Conservation (phyloP, 352 stramenopile genomes). For the Phytophthora cryptogea region DNA sequence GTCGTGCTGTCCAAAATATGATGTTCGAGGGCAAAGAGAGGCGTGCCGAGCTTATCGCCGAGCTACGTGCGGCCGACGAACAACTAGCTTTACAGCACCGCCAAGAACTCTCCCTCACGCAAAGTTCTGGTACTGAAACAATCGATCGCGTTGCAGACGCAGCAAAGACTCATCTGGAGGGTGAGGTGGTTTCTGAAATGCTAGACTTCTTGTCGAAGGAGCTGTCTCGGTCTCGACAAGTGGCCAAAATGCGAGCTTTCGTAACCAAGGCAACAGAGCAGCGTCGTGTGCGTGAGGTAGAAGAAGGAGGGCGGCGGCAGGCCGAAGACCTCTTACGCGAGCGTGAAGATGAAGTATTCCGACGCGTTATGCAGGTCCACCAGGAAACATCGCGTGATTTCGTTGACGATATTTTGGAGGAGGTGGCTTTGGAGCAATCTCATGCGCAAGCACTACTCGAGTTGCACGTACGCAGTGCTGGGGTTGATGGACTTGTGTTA, state of each 20-base stretch:
- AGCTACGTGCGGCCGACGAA: conserved; percentile 84
- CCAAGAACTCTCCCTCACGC: conserved; percentile 21
- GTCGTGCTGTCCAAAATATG: conserved; percentile 92
- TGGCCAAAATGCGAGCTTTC: conserved; percentile 78
- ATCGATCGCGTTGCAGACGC: conserved; percentile 46
- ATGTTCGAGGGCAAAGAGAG: conserved; percentile 93
- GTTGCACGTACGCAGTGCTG: conserved; percentile 52
- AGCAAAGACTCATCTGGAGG: conserved; percentile 75
- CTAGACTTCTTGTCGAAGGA: conserved; percentile 92
- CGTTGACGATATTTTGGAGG: conserved; percentile 66
- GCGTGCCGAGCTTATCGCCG: conserved; percentile 85
- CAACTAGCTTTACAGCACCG: conserved; percentile 20
- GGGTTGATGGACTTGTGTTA: conserved; percentile 53
- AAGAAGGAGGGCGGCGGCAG: conserved; percentile 87
- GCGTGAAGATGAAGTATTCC: conserved; percentile 85
- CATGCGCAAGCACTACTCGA: conserved; percentile 51
- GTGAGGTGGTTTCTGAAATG: conserved; percentile 88
- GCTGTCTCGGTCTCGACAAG: conserved; percentile 74
- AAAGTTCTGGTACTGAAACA: conserved; percentile 37
- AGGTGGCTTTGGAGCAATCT: conserved; percentile 58
- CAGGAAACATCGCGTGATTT: conserved; percentile 77
- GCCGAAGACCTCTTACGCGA: conserved; percentile 83
- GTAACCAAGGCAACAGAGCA: conserved; percentile 72
- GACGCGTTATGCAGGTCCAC: conserved; percentile 76
- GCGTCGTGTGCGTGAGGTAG: conserved; percentile 75